Conservation (phyloP, 116 monocot species). For the Trichopus zeylanicus region DNA sequence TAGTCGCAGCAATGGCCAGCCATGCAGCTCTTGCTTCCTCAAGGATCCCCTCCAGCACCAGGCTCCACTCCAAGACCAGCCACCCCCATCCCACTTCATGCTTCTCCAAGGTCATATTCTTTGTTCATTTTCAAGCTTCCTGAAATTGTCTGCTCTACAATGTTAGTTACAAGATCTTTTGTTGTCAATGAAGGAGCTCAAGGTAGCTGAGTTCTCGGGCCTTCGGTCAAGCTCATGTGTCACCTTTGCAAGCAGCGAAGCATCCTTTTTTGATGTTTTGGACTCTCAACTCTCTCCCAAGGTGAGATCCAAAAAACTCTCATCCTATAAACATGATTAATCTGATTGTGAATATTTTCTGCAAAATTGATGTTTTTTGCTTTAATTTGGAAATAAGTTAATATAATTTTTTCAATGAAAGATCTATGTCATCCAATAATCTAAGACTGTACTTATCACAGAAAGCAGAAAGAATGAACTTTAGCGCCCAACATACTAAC, state of each 20-base stretch:
- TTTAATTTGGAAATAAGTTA: not conserved
- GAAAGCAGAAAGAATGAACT: not conserved
- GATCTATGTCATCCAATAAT: not conserved
- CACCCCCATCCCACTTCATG: constrained; percentile 18
- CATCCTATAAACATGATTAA: no score
- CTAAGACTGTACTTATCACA: no score
- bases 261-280: constrained; percentile 55
- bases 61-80: constrained; percentile 35
- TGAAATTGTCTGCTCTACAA: not conserved
- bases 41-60: constrained; percentile 67
- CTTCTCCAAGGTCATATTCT: constrained; percentile 33
- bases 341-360: no score
- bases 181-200: constrained; percentile 33
- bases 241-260: constrained; percentile 33
- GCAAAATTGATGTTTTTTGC: no score
- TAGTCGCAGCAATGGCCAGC: constrained; percentile 65
- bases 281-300: constrained; percentile 44
- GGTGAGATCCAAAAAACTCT: constrained; percentile 41
- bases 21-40: constrained; percentile 85
- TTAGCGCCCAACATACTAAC: not conserved
- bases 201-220: constrained; percentile 72
- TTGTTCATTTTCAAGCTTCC: not conserved
- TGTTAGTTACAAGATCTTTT: not conserved
- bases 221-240: constrained; percentile 45
- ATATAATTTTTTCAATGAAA: no score